Percentiles rank a stretch among this genome's conserved stretches.
Conservation (phyloP, 305 asterid species). For the Fraxinus velutina region DNA sequence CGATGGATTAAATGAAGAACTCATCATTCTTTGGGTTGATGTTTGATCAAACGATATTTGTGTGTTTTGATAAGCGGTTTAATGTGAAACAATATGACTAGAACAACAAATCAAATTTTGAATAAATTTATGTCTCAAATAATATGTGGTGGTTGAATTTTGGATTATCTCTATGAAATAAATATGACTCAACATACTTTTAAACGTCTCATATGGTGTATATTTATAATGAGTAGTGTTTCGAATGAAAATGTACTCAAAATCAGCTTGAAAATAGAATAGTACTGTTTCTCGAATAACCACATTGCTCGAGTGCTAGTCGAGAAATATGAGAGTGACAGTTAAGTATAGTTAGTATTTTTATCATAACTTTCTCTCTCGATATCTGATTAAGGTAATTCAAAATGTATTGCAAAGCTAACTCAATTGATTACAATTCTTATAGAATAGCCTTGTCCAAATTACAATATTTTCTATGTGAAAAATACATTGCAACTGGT, state of each 20-base stretch:
- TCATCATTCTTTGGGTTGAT: not conserved
- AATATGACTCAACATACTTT: too few relatives aligned
- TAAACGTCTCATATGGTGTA: not conserved
- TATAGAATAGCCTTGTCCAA: not conserved
- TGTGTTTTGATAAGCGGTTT: not conserved
- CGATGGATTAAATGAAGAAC: not conserved
- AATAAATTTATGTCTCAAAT: not conserved
- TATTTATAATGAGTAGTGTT: not conserved
- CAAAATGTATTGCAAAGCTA: not conserved
- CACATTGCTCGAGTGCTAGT: not conserved
- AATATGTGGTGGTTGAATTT: not conserved
- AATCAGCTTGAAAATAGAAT: not conserved
- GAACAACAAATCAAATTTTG: not conserved
- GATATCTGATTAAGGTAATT: not conserved
- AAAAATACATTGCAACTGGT: not conserved
- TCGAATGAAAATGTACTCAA: not conserved
- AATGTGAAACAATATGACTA: not conserved
- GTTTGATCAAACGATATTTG: not conserved
- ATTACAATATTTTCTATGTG: too few relatives aligned
- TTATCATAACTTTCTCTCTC: not conserved
- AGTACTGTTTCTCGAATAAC: not conserved
- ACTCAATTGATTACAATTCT: too few relatives aligned
- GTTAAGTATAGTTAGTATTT: not conserved
- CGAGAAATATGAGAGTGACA: not conserved
- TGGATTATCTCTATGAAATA: not conserved